A percentile compares a stretch with the other conserved stretches of the same genome.
These are phyloP conservation scores for Tricholoma flavovirens DNA, from an alignment of 768 basidiomycete genomes.

Conservation along the genomic window DNA sequence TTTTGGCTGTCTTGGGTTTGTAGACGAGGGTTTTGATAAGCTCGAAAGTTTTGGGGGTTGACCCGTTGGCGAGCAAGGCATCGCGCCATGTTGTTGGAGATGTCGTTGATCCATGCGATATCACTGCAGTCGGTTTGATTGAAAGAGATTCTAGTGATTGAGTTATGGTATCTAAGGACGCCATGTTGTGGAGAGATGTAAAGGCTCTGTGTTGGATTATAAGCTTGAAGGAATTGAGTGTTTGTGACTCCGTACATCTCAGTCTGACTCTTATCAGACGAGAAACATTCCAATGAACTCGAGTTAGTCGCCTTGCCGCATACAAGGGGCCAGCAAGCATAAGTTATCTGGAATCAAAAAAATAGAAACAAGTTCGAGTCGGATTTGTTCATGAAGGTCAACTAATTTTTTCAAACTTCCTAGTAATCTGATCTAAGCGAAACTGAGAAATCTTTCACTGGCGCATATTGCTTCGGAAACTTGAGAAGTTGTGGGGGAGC, in stretches of 20 bases:
- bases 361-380: neutral
- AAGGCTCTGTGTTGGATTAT: slow-evolving; percentile 13
- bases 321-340: slow-evolving; percentile 28
- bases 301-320: slow-evolving; percentile 26
- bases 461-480: too few species aligned
- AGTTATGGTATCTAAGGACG: slow-evolving; percentile 31
- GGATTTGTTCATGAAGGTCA: neutral
- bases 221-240: slow-evolving; percentile 6
- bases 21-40: slow-evolving; percentile 87
- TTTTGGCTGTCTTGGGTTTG: slow-evolving; percentile 96
- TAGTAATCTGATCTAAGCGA: slow-evolving; percentile 15
- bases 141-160: slow-evolving; percentile 46
- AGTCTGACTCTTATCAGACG: slow-evolving; percentile 35
- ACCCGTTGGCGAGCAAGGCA: slow-evolving; percentile 48
- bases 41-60: slow-evolving; percentile 56
- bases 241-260: slow-evolving; percentile 32
- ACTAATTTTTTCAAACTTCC: neutral
- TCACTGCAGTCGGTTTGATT: slow-evolving; percentile 45
- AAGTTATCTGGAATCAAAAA: slow-evolving; percentile 11
- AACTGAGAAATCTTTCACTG: neutral
- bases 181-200: slow-evolving; percentile 19
- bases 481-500: too few species aligned
- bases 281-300: slow-evolving; percentile 15
- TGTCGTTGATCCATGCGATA: slow-evolving; percentile 56
- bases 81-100: slow-evolving; percentile 78